Conservation (phyloP, 2,329 filamentous ascomycete species). For the Paracoccidioides brasiliensis region DNA sequence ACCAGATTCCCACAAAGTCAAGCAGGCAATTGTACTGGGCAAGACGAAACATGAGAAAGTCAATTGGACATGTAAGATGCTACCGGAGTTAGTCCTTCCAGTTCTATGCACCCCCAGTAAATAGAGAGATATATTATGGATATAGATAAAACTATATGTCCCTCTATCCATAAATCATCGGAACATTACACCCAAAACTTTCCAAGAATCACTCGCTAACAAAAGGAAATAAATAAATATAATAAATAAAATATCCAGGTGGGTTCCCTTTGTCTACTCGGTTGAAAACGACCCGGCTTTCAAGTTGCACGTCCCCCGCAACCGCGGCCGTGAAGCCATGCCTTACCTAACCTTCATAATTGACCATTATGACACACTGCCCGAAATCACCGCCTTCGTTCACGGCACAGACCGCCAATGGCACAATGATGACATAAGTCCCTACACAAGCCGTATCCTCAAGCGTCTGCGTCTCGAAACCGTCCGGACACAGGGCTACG, state of each 20-base stretch:
- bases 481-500: conserved; percentile 43
- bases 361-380: conserved; percentile 34
- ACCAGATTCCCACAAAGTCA: no score
- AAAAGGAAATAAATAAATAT: neutral
- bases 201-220: no score
- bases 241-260: conserved; percentile 18
- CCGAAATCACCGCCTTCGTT: conserved; percentile 44
- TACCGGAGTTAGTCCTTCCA: neutral
- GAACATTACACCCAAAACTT: neutral
- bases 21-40: no score
- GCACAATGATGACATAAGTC: conserved; percentile 41
- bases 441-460: conserved; percentile 40
- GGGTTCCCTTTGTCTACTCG: conserved; percentile 35
- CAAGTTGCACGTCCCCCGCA: conserved; percentile 17
- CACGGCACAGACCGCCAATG: conserved; percentile 45
- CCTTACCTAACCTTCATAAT: conserved; percentile 37
- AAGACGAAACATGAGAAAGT: neutral
- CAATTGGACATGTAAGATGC: neutral
- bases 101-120: no score
- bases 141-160: neutral
- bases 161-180: neutral
- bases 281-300: conserved; percentile 22
- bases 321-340: conserved; percentile 36
- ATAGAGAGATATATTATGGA: no score
- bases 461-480: conserved; percentile 36